Evolutionary conservation across 2,329 filamentous ascomycete species (phyloP), one percentile per base, ranked within the genome.

Genomic region (Apiospora hydei): DNA sequence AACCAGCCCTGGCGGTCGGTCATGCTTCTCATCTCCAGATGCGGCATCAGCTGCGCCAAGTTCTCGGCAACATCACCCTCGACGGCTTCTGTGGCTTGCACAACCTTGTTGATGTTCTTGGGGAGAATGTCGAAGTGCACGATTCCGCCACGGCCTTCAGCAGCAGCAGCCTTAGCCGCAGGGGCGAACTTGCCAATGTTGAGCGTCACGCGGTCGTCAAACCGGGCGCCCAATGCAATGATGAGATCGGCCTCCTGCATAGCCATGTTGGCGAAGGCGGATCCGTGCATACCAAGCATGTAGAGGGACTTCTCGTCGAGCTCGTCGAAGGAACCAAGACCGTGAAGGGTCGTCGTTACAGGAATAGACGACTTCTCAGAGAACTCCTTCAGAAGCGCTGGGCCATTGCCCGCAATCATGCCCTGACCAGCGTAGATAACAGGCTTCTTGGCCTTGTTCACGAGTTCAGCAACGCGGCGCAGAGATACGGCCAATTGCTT

Each of bases 51-150:
- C 43, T 89, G 84, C 69, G 87, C 87, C 46, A 98, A 86, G 83
- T 97, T 98, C 24, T 91, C 85, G 3, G 92, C 91, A 43, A 98
- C 94, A 80, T 98, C 96, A 72, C 96, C 96, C 84, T 98, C 96
- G 24, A 98, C 92, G 66, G 96, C 96, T 85, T 98, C 95, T 57
- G 94, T 98, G 10, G 96, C 95, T 84, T 98, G 94, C 18, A 99
- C 93, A 57, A 98, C 95, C 89, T 98, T 99, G 91, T 98, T 98
- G 86, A 98, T 98, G 87, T 99, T 98, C 91, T 99, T 99, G 78
- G 96, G 96, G 92, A 98, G 93, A 79, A 99, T 96, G 82, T 98
- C 96, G 79, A 98, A 98, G 84, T 99, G 96, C 21, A 98, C 90
- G 78, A 99, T 98, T 79, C 96, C 96, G 78, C 96, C 96, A 74